Evolutionary conservation across 2,329 filamentous ascomycete species (phyloP).

Genomic region (Curvularia sp.): DNA sequence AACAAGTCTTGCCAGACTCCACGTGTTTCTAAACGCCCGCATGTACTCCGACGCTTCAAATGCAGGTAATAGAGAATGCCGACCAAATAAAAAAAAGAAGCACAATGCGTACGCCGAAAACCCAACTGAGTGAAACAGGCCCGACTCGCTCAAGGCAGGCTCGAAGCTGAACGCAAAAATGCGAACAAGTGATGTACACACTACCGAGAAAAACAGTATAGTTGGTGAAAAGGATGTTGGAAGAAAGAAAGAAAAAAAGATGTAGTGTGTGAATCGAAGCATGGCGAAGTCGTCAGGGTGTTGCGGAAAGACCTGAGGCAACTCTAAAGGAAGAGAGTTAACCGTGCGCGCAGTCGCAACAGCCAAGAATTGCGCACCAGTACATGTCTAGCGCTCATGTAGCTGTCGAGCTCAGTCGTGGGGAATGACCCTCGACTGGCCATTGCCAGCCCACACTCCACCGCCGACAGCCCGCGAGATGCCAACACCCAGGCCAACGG

Average conservation of each 20-base stretch:
- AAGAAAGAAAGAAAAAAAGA: slow-evolving; percentile 13
- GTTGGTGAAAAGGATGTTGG: slow-evolving; percentile 29
- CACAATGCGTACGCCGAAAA: slow-evolving; percentile 10
- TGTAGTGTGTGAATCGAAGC: slow-evolving; percentile 21
- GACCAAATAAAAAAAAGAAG: slow-evolving; percentile 1
- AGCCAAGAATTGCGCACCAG: background rate
- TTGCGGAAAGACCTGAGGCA: slow-evolving; percentile 7
- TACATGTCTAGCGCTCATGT: background rate
- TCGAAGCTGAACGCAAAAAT: slow-evolving; percentile 12
- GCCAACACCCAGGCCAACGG: slow-evolving; percentile 57
- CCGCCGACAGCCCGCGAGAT: slow-evolving; percentile 59
- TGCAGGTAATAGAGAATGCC: slow-evolving; percentile 15
- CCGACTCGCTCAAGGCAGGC: slow-evolving; percentile 8
- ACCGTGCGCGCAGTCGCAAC: background rate
- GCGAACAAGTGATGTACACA: slow-evolving; percentile 21
- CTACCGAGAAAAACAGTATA: slow-evolving; percentile 20
- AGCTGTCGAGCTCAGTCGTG: slow-evolving; percentile 24
- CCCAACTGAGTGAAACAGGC: slow-evolving; percentile 9
- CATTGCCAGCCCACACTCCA: slow-evolving; percentile 54
- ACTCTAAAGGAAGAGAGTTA: slow-evolving; percentile 8
- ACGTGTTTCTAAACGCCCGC: slow-evolving; percentile 11
- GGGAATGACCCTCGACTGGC: slow-evolving; percentile 47
- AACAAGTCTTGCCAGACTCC: slow-evolving; percentile 9
- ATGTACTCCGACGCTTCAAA: slow-evolving; percentile 21
- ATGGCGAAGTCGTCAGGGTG: slow-evolving; percentile 21